phyloP scores from a whole-genome alignment of 2,329 filamentous ascomycete species.

The Penicillium capsulatum region DNA sequence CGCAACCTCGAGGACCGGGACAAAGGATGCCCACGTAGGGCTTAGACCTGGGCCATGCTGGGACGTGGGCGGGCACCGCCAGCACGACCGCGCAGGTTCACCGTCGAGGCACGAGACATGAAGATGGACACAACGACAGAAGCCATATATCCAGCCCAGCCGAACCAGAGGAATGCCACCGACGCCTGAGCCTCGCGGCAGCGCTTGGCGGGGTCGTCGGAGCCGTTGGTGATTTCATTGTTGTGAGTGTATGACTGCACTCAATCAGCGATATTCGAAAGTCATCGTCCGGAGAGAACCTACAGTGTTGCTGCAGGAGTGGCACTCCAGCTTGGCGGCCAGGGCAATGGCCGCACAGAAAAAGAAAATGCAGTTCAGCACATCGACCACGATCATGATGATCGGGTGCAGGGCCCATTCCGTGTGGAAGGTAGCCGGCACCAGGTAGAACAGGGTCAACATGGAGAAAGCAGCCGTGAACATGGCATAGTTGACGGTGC shows the following conservation, averaged over 20 bases:
- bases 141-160: conserved; percentile 43
- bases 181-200: conserved; percentile 52
- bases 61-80: conserved; percentile 33
- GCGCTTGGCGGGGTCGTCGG: conserved; percentile 34
- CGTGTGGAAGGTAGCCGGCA: conserved; percentile 41
- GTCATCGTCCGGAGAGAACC: conserved; percentile 13
- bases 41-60: conserved; percentile 46
- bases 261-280: not conserved
- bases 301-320: conserved; percentile 47
- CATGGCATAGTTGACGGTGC: conserved; percentile 54
- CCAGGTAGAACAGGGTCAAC: conserved; percentile 47
- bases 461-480: conserved; percentile 47
- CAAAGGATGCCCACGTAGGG: too few species aligned
- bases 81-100: conserved; percentile 33
- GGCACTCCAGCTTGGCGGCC: conserved; percentile 43
- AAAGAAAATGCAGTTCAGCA: conserved; percentile 48
- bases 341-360: conserved; percentile 48
- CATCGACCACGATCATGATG: conserved; percentile 44
- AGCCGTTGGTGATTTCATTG: conserved; percentile 47
- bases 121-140: conserved; percentile 42
- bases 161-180: conserved; percentile 51
- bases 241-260: conserved; percentile 36
- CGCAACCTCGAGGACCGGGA: too few species aligned
- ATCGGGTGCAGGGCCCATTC: conserved; percentile 42
- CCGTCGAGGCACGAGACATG: conserved; percentile 29